Percentiles rank a stretch among this genome's conserved stretches.
phyloP scores from a whole-genome alignment of 2,329 filamentous ascomycete species.

The Ramularia collo-cygni region DNA sequence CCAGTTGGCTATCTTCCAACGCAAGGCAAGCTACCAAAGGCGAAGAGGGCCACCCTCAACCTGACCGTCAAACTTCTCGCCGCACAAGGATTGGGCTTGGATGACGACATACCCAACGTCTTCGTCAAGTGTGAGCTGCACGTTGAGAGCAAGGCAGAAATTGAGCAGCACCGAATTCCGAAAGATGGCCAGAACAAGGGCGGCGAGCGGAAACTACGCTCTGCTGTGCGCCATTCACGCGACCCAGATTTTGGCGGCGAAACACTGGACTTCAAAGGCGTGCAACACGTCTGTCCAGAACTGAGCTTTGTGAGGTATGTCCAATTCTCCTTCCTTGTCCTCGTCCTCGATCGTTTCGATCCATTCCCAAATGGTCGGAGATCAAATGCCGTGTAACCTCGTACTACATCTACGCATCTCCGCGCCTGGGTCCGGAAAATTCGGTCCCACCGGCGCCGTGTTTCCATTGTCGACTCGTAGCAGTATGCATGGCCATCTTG shows the following conservation, averaged over 20 bases:
- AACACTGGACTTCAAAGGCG: constrained; percentile 37
- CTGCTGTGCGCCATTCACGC: constrained; percentile 36
- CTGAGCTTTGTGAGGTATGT: constrained; percentile 45
- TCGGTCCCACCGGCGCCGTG: not conserved
- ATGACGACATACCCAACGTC: constrained; percentile 53
- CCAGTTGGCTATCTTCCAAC: constrained; percentile 61
- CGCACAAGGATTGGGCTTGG: constrained; percentile 62
- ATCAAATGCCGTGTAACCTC: constrained; percentile 1
- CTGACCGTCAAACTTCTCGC: constrained; percentile 68
- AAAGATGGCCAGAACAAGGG: constrained; percentile 49
- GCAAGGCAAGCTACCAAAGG: constrained; percentile 10
- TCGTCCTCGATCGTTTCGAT: constrained; percentile 1
- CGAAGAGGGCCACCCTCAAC: constrained; percentile 43
- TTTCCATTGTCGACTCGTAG: not conserved
- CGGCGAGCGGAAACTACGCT: constrained; percentile 43
- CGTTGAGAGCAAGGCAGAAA: constrained; percentile 59
- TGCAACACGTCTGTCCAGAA: constrained; percentile 39
- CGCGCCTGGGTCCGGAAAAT: not conserved
- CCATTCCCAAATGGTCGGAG: not conserved
- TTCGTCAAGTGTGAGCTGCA: constrained; percentile 76
- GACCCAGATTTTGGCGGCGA: constrained; percentile 42
- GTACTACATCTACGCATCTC: not conserved
- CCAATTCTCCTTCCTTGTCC: constrained; percentile 2
- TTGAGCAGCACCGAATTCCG: constrained; percentile 34
- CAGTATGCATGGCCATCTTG: too few relatives aligned